Base-by-base conservation (phyloP, 768 basidiomycete species). In the Mycena leptocephala region DNA sequence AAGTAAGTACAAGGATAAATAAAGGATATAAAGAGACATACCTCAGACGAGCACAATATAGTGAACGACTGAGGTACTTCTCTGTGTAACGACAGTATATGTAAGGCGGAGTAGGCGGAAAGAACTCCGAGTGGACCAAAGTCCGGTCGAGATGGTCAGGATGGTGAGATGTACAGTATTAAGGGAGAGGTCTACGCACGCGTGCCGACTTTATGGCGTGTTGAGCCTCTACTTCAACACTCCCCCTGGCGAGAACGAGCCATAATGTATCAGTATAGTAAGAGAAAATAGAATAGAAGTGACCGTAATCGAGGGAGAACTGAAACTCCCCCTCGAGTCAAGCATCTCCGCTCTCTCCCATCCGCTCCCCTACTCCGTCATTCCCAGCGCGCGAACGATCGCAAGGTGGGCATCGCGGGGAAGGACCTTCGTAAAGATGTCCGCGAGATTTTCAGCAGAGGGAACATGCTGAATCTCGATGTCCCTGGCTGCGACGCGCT, bases 361-460 rank as follows among this genome's bases (percentile, higher is more conserved):
- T 66, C 28, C 64, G 13, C 46, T 28, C 58, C 22, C 58, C 30
- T 71, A 71, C 28, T 62, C 58, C 18, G 33, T 37, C 9, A 75
- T 43, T 14, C 74, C 74, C 30, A 75, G 51, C 6, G 66, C 48
- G 13, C 46, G 53, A 9, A 48, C 58, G 9, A 51, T 51, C 3
- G 48, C 48, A 24, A 51, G 48, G n/a, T 51, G 48, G 2, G 53
- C 22, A n/a, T 55, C 69, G 24, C 69, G 64, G 33, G 76, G 59
- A 18, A 84, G 72, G 5, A 68, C 64, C 76, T 85, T 85, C 7
- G 84, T 85, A 41, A 85, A 74, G 22, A 81, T 64, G 73, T 85
- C 84, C 11, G 84, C 84, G 2, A 73, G 59, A 26, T 80, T 84
- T 10, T 80, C 64, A 2, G 37, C 53, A 7, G 83, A 83, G 9